Evolutionary conservation across 768 basidiomycete species (phyloP), one percentile per base, ranked within the genome.

Genomic region (Leccinum rimulosum): DNA sequence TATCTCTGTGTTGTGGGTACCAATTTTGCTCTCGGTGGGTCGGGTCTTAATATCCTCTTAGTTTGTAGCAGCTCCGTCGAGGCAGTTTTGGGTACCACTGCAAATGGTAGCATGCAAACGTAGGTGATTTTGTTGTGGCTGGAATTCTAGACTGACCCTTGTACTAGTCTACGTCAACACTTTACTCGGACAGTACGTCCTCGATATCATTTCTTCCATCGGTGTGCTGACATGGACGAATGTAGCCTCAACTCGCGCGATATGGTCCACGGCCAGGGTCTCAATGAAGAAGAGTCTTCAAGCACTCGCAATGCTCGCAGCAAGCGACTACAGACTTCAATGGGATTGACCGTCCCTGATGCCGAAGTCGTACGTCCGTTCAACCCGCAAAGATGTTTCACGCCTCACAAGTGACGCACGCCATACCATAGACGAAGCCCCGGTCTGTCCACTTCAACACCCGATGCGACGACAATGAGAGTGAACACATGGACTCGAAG

Each of bases 91-190:
- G 71, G 36, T 73, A 48, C 61, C 64, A 11, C 14, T 73, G 2
- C 69, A 73, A 54, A 74, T 73, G 73, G 19, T 65, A 3, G 27
- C 62, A 9, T 45, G 63, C 58, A 74, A 70, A 48, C 0, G 71
- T 69, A 43, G 19, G 73, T 56, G 9, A 17, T 6, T 4, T 17
- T 2, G 10, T 6, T 17, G 1, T 5, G 3, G 6, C 14, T 8
- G 15, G 2, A 52, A 33, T 25, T 19, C n/a, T 17, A 8, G 4
- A 25, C 55, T 63, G 28, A 66, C 25, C 1, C n/a, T 14, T 5
- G 2, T 52, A 19, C n/a, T 45, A 73, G 71, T 74, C 27, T 68
- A 69, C 19, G 61, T 71, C 33, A 73, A 73, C n/a, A 64, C 62
- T 12, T 27, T 73, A 5, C 56, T 73, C 4, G 71, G 52, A 56